Evolutionary conservation across 2,329 filamentous ascomycete genomes (phyloP), one percentile per base, ranked within the genome.

Genomic region (Diaporthe nobilis): DNA sequence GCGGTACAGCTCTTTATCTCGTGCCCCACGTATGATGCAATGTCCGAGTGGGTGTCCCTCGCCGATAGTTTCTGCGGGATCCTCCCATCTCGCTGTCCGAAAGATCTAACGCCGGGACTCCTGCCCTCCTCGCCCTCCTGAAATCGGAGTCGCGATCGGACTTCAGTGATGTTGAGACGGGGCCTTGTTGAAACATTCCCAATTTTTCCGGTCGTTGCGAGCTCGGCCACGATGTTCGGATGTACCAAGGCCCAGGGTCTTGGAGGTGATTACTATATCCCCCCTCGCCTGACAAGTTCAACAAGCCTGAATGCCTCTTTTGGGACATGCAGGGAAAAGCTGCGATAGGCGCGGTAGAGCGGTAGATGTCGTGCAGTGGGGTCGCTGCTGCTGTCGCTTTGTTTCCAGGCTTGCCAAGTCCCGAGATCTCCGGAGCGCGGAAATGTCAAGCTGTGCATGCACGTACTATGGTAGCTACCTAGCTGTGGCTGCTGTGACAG

Each of bases 1-100:
- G 12, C 39, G 5, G 39, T 22, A 47, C 8, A 9, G 42, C 49
- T 28, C 49, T 39, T 63, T 58, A 47, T 42, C 60, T 49, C 13
- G 28, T 42, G 61, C 63, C 61, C 75, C 75, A 73, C 75, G 49
- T 72, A 73, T 74, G 75, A 76, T 76, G 75, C 71, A 76, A 76
- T 76, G 67, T 25, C 37, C 49, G 47, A 53, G 44, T 73, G 28
- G 58, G 39, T 73, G 71, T 28, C 31, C 57, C 34, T 72, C 44
- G 57, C 44, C 71, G 34, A 39, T 61, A 72, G 70, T 60, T 60
- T 60, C 70, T 44, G 55, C 70, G 28, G 70, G 70, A 51, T 44
- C 25, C 37, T 44, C 25, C 25, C 49, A 57, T 42, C 76, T 77
- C 73, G 76, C 73, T 77, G 61, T 67, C 76, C 76, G 76, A 77